phyloP scores from a whole-genome alignment of 169 alveolate species.

The Eimeria mitis region DNA sequence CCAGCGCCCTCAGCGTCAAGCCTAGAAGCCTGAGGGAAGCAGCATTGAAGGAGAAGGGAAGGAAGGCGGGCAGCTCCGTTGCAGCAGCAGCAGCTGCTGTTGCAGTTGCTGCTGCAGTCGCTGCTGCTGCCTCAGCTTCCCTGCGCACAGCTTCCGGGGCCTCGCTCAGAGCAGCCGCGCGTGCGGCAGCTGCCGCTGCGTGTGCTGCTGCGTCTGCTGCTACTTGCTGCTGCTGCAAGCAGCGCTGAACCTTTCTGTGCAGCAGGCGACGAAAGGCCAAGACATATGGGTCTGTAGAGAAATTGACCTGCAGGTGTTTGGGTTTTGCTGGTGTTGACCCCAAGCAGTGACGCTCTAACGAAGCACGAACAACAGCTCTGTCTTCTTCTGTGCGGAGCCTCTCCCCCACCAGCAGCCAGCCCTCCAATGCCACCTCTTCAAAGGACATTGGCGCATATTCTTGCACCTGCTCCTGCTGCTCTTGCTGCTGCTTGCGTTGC shows the following conservation, averaged over 20 bases:
- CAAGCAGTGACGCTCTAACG: slow-evolving; percentile 84
- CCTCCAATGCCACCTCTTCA: slow-evolving; percentile 92
- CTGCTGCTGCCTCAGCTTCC: slow-evolving; percentile 53
- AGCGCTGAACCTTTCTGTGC: slow-evolving; percentile 73
- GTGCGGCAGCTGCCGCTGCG: slow-evolving; percentile 41
- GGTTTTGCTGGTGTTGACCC: slow-evolving; percentile 77
- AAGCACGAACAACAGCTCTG: slow-evolving; percentile 84
- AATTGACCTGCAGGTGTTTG: slow-evolving; percentile 81
- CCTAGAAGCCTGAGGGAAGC: slow-evolving; percentile 90
- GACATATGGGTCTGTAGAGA: slow-evolving; percentile 84
- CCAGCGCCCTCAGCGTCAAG: slow-evolving; percentile 95
- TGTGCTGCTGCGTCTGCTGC: slow-evolving; percentile 52
- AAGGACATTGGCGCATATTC: slow-evolving; percentile 68
- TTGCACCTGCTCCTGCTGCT: slow-evolving; percentile 56
- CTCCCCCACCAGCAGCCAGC: slow-evolving; percentile 97
- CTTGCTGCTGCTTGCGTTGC: slow-evolving; percentile 4
- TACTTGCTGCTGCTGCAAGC: slow-evolving; percentile 65
- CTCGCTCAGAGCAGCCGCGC: slow-evolving; percentile 59
- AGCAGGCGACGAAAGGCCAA: slow-evolving; percentile 76
- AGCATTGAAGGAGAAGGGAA: slow-evolving; percentile 84
- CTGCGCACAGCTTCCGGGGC: slow-evolving; percentile 12
- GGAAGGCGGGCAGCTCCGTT: slow-evolving; percentile 73
- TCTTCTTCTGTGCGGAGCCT: slow-evolving; percentile 95
- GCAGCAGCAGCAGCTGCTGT: slow-evolving; percentile 75
- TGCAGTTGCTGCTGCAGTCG: slow-evolving; percentile 1